Percentiles rank a stretch among this genome's conserved stretches.
These are phyloP conservation scores for Aspergillus hortae DNA, from an alignment of 2,329 filamentous ascomycete genomes.

Conservation along the genomic window DNA sequence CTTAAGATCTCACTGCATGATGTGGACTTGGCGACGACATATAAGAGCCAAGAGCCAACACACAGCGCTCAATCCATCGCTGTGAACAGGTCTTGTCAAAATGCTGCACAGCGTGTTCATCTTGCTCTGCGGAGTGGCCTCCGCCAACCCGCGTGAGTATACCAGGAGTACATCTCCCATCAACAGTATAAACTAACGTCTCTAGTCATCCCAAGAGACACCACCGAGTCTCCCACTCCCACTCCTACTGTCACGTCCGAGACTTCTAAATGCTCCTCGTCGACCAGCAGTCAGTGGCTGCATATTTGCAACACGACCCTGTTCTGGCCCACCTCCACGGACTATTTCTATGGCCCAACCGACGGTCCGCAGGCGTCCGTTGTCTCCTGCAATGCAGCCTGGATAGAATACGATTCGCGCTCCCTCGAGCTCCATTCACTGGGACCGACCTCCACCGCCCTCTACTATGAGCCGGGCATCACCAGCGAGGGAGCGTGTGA, in stretches of 20 bases:
- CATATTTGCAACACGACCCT: constrained; percentile 15
- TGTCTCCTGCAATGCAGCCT: constrained; percentile 19
- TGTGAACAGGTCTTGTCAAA: not conserved
- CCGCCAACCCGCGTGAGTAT: not conserved
- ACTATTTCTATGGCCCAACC: constrained; percentile 23
- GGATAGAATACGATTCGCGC: constrained; percentile 16
- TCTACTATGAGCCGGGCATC: constrained; percentile 9
- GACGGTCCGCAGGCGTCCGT: constrained; percentile 15
- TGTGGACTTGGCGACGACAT: not conserved
- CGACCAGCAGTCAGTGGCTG: constrained; percentile 30
- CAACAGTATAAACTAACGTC: not conserved
- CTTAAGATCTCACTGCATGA: not conserved
- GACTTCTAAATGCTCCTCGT: not conserved
- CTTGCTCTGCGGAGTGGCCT: not conserved
- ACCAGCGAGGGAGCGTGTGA: constrained; percentile 18
- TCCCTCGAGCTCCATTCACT: constrained; percentile 13
- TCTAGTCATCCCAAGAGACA: not conserved
- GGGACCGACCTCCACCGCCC: constrained; percentile 13
- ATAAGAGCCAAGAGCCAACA: not conserved
- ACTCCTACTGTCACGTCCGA: not conserved
- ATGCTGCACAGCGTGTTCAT: not conserved
- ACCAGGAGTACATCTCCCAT: too few species aligned
- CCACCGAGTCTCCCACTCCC: not conserved
- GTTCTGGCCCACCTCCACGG: constrained; percentile 23
- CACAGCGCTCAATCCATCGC: not conserved